These are phyloP conservation scores for Pleurostoma richardsiae DNA, from an alignment of 2,329 filamentous ascomycete species.

Conservation along the genomic window DNA sequence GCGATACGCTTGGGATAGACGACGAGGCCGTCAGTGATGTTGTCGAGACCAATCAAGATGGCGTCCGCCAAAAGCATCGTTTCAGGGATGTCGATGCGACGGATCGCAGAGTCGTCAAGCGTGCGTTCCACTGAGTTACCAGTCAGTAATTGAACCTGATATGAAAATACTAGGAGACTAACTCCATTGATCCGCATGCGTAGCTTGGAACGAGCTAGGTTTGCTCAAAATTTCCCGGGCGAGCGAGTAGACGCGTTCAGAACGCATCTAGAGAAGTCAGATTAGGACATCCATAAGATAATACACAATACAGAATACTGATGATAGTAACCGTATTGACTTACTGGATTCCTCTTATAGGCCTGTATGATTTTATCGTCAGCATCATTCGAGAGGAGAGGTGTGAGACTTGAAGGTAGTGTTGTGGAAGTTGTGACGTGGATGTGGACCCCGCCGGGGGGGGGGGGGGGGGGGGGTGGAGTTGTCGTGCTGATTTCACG, in stretches of 20 bases:
- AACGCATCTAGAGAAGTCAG: constrained; percentile 32
- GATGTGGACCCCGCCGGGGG: background rate
- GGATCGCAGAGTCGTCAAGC: constrained; percentile 70
- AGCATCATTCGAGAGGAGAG: background rate
- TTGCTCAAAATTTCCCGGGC: constrained; percentile 26
- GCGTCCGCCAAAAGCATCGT: constrained; percentile 64
- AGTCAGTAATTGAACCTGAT: background rate
- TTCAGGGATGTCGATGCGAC: constrained; percentile 61
- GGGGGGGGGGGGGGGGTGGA: constrained; percentile 8
- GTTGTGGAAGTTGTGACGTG: background rate
- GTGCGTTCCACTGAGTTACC: constrained; percentile 55
- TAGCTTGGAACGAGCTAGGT: constrained; percentile 17
- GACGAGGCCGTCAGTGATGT: constrained; percentile 40
- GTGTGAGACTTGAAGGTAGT: background rate
- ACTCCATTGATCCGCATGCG: constrained; percentile 19
- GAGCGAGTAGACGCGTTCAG: constrained; percentile 39
- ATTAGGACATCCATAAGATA: constrained; percentile 18
- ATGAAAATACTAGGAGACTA: background rate
- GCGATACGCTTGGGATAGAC: constrained; percentile 73
- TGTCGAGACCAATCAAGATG: constrained; percentile 50
- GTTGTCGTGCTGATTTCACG: no score
- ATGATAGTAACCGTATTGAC: background rate
- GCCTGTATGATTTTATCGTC: constrained; percentile 16
- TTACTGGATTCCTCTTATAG: constrained; percentile 37
- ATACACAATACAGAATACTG: background rate